Conservation (phyloP, 208 protist genomes). For the Leishmania martiniquensis region DNA sequence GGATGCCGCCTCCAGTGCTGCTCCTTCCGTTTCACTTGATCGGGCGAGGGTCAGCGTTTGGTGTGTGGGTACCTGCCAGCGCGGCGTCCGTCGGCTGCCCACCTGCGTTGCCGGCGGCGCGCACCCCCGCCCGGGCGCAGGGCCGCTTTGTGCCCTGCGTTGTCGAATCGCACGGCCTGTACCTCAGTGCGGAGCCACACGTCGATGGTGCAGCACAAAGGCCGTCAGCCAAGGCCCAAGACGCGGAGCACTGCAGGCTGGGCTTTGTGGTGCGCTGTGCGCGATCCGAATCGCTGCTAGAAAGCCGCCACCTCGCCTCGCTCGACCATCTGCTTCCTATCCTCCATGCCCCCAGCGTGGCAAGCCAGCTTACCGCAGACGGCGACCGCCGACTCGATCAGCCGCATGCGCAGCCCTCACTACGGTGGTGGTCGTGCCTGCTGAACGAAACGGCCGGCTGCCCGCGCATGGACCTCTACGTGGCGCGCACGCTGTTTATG, state of each 20-base stretch:
- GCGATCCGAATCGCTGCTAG: constrained; percentile 14
- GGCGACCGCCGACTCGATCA: background rate
- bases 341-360: too few relatives aligned
- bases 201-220: background rate
- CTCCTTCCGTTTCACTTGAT: constrained; percentile 64
- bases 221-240: background rate
- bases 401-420: background rate
- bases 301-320: background rate
- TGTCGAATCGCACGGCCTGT: constrained; percentile 15
- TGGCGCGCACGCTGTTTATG: constrained; percentile 31
- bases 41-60: constrained; percentile 44
- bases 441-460: constrained; percentile 12
- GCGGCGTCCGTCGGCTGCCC: background rate
- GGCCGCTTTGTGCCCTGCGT: constrained; percentile 8
- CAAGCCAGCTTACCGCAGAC: background rate
- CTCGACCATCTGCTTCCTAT: constrained; percentile 11
- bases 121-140: background rate
- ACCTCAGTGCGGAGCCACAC: constrained; percentile 8
- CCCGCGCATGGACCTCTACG: constrained; percentile 25
- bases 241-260: background rate
- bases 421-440: constrained; percentile 25
- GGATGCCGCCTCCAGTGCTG: constrained; percentile 61
- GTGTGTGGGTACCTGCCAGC: constrained; percentile 42
- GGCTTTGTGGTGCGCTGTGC: constrained; percentile 11
- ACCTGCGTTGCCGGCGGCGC: background rate